Percentiles rank a stretch among this genome's conserved stretches.
phyloP scores from a whole-genome alignment of 176 grass and related monocot genomes.

The Triticum turgidum region DNA sequence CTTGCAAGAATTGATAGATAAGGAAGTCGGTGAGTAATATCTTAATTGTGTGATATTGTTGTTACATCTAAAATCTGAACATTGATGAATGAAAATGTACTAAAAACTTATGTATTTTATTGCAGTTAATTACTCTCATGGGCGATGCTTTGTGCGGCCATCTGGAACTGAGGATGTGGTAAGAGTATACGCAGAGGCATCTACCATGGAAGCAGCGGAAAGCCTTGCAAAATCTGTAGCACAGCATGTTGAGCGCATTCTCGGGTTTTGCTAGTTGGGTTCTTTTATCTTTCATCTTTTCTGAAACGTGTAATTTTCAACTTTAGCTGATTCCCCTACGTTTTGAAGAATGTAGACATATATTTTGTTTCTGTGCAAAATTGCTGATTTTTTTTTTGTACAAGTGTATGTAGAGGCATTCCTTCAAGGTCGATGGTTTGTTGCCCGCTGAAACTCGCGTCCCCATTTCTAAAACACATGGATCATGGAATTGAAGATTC shows the following conservation, averaged over 20 bases:
- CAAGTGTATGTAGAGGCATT: background rate
- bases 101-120: background rate
- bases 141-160: constrained; percentile 84
- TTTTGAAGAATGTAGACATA: background rate
- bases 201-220: constrained; percentile 64
- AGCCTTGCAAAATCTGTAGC: constrained; percentile 65
- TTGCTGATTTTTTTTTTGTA: background rate
- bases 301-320: background rate
- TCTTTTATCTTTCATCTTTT: background rate
- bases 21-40: constrained; percentile 48
- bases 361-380: background rate
- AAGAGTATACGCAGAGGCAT: constrained; percentile 85
- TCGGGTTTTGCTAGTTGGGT: constrained; percentile 33
- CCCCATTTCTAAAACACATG: background rate
- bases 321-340: background rate
- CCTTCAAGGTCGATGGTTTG: background rate
- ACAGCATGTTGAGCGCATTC: constrained; percentile 54
- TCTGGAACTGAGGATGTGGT: constrained; percentile 92
- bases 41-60: background rate
- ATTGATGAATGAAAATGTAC: background rate
- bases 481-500: too few relatives aligned
- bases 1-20: constrained; percentile 82
- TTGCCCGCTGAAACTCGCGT: background rate
- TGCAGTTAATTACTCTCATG: constrained; percentile 60
- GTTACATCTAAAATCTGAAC: background rate